Evolutionary conservation across 1,139 yeast genomes (phyloP).

Genomic region (Candida freyschussii): DNA sequence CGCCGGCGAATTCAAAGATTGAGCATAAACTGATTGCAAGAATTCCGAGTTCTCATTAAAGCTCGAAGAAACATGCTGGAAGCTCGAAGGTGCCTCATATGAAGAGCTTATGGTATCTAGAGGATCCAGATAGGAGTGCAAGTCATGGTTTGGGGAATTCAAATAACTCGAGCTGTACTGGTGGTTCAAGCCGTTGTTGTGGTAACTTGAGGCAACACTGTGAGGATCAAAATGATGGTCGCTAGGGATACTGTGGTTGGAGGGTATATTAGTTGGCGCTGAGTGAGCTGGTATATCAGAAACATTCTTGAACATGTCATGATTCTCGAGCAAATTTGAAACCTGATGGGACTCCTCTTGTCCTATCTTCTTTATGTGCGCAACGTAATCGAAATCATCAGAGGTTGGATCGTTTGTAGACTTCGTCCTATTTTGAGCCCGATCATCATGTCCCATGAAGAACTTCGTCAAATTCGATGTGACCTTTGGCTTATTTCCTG

Average conservation of each 20-base stretch:
- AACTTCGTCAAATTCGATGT: constrained; percentile 23
- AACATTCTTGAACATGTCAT: constrained; percentile 4
- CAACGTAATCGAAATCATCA: constrained; percentile 61
- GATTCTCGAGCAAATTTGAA: too few relatives aligned
- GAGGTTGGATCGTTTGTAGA: constrained; percentile 36
- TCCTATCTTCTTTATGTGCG: constrained; percentile 58
- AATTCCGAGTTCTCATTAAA: constrained; percentile 17
- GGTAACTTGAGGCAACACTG: constrained; percentile 12
- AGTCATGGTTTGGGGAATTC: constrained; percentile 20
- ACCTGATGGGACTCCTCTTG: constrained; percentile 30
- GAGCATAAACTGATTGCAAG: constrained; percentile 17
- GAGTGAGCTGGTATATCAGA: constrained; percentile 18
- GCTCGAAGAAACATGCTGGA: constrained; percentile 15
- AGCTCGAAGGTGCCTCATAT: constrained; percentile 24
- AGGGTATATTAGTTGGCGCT: constrained; percentile 5
- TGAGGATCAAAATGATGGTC: constrained; percentile 6
- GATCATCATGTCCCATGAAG: constrained; percentile 14
- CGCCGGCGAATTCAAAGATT: constrained; percentile 19
- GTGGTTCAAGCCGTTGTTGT: constrained; percentile 9
- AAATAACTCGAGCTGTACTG: constrained; percentile 15
- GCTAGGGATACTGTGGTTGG: constrained; percentile 3
- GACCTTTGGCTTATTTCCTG: constrained; percentile 8
- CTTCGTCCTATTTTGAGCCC: constrained; percentile 1
- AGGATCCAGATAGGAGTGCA: constrained; percentile 24
- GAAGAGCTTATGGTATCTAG: constrained; percentile 23